Evolutionary conservation across 2,329 filamentous ascomycete species (phyloP).

Genomic region (Fusarium solani-melongenae): DNA sequence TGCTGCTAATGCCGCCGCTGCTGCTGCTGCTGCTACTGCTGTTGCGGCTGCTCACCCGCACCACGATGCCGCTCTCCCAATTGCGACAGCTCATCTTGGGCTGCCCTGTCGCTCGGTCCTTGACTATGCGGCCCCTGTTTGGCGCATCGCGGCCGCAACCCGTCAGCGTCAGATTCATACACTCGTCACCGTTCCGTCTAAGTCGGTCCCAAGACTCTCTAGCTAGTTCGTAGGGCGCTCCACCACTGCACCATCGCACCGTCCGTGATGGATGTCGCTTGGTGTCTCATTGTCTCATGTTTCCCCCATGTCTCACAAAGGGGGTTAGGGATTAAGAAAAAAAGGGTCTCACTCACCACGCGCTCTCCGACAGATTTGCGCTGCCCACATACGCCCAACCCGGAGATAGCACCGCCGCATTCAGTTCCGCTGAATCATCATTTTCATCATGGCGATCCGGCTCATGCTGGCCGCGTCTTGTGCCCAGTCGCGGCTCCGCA

Average conservation of each 20-base stretch:
- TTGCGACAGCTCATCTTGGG: constrained; percentile 87
- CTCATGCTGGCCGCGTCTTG: background rate
- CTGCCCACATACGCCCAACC: constrained; percentile 91
- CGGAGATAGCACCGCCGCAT: constrained; percentile 35
- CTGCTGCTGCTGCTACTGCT: constrained; percentile 25
- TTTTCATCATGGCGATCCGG: background rate
- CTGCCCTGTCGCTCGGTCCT: constrained; percentile 73
- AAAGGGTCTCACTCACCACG: constrained; percentile 71
- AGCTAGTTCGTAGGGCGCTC: constrained; percentile 30
- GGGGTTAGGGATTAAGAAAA: constrained; percentile 9
- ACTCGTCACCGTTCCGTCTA: constrained; percentile 34
- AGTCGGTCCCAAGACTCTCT: constrained; percentile 24
- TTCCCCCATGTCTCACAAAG: constrained; percentile 38
- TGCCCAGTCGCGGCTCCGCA: constrained; percentile 10
- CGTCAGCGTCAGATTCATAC: constrained; percentile 40
- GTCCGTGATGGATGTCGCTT: constrained; percentile 35
- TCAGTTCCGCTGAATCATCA: constrained; percentile 24
- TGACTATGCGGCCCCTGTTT: constrained; percentile 79
- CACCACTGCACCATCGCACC: constrained; percentile 32
- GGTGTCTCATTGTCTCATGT: constrained; percentile 34
- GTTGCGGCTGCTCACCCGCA: constrained; percentile 62
- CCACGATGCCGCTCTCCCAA: constrained; percentile 93
- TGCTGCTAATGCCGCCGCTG: constrained; percentile 13
- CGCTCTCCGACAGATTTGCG: constrained; percentile 91
- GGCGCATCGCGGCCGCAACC: constrained; percentile 26